These are phyloP conservation scores for Diaporthe eres DNA, from an alignment of 2,329 filamentous ascomycete species.

Conservation along the genomic window DNA sequence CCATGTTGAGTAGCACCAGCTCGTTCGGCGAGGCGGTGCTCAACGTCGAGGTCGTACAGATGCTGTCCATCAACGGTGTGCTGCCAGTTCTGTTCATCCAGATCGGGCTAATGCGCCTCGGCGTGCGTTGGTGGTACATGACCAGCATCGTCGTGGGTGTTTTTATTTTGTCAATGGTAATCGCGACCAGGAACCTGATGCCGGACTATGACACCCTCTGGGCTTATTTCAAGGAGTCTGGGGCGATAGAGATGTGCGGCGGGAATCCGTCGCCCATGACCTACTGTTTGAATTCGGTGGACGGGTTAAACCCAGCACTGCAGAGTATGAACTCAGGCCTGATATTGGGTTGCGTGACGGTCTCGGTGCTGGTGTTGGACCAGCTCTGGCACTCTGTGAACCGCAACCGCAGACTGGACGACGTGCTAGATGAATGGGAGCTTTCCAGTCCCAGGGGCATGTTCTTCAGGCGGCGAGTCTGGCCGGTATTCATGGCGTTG, in stretches of 20 bases:
- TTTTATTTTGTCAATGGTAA: constrained; percentile 41
- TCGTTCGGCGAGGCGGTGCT: constrained; percentile 44
- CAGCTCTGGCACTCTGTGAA: constrained; percentile 33
- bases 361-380: constrained; percentile 33
- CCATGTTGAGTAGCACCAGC: constrained; percentile 37
- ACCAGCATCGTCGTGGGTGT: constrained; percentile 40
- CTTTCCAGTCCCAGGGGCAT: constrained; percentile 12
- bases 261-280: constrained; percentile 43
- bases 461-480: constrained; percentile 33
- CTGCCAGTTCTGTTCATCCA: constrained; percentile 45
- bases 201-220: constrained; percentile 41
- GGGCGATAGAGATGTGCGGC: constrained; percentile 42
- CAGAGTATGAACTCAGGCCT: constrained; percentile 34
- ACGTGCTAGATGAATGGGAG: constrained; percentile 31
- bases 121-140: constrained; percentile 47
- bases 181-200: constrained; percentile 40
- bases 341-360: constrained; percentile 33
- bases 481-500: constrained; percentile 19
- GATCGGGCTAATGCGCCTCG: constrained; percentile 43
- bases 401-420: constrained; percentile 10
- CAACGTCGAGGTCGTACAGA: constrained; percentile 42
- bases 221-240: constrained; percentile 41
- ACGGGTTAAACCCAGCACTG: constrained; percentile 12
- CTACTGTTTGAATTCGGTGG: constrained; percentile 36
- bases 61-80: constrained; percentile 41